A percentile compares a stretch with the other conserved stretches of the same genome.
Evolutionary conservation across 2,329 filamentous ascomycete species (phyloP).

Genomic region (Aspergillus sp.): DNA sequence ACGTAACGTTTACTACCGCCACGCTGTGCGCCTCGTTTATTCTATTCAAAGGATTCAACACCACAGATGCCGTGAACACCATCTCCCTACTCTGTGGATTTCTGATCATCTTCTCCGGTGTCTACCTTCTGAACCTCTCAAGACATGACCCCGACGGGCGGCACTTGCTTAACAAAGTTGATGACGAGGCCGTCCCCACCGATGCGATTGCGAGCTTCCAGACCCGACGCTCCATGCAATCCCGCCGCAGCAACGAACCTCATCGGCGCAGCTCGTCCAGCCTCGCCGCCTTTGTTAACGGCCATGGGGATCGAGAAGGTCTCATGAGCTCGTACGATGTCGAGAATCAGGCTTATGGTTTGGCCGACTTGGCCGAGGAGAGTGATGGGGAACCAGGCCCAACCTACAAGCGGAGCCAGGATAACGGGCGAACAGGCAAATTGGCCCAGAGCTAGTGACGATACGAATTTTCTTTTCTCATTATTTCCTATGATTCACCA

Average conservation of each 20-base stretch:
- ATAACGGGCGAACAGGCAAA: slow-evolving; percentile 21
- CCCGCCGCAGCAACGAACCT: slow-evolving; percentile 61
- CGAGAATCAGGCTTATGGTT: slow-evolving; percentile 68
- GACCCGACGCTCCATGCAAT: slow-evolving; percentile 89
- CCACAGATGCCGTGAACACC: slow-evolving; percentile 82
- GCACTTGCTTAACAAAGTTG: slow-evolving; percentile 54
- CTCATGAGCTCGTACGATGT: slow-evolving; percentile 86
- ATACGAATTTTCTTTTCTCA: slow-evolving; percentile 5
- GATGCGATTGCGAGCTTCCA: slow-evolving; percentile 85
- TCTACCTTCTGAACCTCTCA: slow-evolving; percentile 94
- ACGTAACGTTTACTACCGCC: slow-evolving; percentile 93
- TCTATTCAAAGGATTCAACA: slow-evolving; percentile 93
- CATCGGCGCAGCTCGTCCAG: slow-evolving; percentile 57
- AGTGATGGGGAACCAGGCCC: slow-evolving; percentile 51
- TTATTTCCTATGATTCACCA: slow-evolving; percentile 4
- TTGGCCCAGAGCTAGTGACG: slow-evolving; percentile 24
- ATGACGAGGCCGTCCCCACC: slow-evolving; percentile 69
- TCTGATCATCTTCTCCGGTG: slow-evolving; percentile 87
- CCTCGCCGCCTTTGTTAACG: slow-evolving; percentile 49
- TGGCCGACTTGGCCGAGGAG: slow-evolving; percentile 73
- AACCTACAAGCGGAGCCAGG: slow-evolving; percentile 23
- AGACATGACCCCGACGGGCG: slow-evolving; percentile 80
- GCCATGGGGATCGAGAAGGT: slow-evolving; percentile 63
- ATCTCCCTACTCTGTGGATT: slow-evolving; percentile 89
- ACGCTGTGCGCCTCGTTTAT: slow-evolving; percentile 94